phyloP scores from a whole-genome alignment of 108 stramenopile genomes.

The Aurantiochytrium sp. region DNA sequence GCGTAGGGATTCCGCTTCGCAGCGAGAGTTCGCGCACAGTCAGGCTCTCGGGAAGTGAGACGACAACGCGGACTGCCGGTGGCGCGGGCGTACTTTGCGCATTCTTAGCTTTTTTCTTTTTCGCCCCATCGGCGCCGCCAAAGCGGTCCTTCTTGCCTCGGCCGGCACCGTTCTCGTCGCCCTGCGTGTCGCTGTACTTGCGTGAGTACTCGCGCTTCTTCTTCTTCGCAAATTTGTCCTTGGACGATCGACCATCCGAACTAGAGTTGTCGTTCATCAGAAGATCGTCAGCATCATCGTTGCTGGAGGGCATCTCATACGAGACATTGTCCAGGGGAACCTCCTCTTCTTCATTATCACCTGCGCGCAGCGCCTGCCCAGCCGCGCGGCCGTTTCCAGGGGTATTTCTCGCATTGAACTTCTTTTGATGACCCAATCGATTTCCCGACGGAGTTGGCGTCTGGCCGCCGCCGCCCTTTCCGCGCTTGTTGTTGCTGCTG shows the following conservation, averaged over 20 bases:
- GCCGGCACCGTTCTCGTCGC: too few relatives aligned
- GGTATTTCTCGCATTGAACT: too few relatives aligned
- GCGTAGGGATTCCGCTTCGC: slow-evolving; percentile 24
- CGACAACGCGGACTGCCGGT: background rate
- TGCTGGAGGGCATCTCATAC: background rate
- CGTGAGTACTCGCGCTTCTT: background rate
- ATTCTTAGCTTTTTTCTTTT: background rate
- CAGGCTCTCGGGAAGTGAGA: slow-evolving; percentile 27
- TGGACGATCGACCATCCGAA: background rate
- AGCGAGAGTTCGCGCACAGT: slow-evolving; percentile 36
- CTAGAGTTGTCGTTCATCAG: background rate
- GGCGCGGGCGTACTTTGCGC: background rate
- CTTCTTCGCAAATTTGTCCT: background rate
- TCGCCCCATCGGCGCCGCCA: background rate
- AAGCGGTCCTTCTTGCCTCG: background rate
- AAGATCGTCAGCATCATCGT: background rate
- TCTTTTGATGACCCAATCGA: too few relatives aligned
- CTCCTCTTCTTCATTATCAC: too few relatives aligned
- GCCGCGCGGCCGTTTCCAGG: too few relatives aligned
- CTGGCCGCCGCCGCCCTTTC: too few relatives aligned
- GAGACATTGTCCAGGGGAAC: background rate
- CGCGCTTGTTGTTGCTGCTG: too few relatives aligned
- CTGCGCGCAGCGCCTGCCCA: too few relatives aligned
- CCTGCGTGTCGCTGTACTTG: background rate
- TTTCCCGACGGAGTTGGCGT: too few relatives aligned